phyloP scores from a whole-genome alignment of 257 asterid genomes.

The Avicennia marina region DNA sequence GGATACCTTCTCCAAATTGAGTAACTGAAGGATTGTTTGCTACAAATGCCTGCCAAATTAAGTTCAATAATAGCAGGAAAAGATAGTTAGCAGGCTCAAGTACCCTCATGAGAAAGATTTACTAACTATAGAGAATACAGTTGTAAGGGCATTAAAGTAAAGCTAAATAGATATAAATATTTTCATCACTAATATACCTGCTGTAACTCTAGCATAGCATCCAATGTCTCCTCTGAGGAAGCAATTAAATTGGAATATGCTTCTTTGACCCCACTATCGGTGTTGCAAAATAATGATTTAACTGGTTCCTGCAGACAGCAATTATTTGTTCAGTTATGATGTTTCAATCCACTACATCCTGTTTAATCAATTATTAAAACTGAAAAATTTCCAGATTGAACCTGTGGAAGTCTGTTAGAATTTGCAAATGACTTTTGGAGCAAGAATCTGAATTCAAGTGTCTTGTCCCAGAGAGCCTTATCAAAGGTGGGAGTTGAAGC shows the following conservation, averaged over 20 bases:
- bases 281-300: constrained; percentile 58
- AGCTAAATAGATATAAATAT: constrained; percentile 7
- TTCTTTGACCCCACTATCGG: constrained; percentile 42
- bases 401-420: constrained; percentile 96
- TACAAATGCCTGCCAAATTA: constrained; percentile 59
- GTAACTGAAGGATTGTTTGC: constrained; percentile 68
- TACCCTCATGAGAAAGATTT: not conserved
- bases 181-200: constrained; percentile 49
- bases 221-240: constrained; percentile 74
- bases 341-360: constrained; percentile 1
- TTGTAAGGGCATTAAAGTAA: constrained; percentile 11
- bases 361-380: not conserved
- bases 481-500: constrained; percentile 14
- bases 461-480: constrained; percentile 95
- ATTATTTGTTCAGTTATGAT: constrained; percentile 8
- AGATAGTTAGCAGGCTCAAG: not conserved
- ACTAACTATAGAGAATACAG: not conserved
- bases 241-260: constrained; percentile 71
- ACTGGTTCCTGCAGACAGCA: constrained; percentile 55
- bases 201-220: constrained; percentile 67
- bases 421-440: constrained; percentile 78
- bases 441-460: constrained; percentile 89
- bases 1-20: constrained; percentile 56
- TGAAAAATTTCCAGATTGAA: constrained; percentile 22
- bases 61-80: not conserved